Base-by-base conservation (phyloP, 352 stramenopile genomes). In the Phytophthora pisi region DNA sequence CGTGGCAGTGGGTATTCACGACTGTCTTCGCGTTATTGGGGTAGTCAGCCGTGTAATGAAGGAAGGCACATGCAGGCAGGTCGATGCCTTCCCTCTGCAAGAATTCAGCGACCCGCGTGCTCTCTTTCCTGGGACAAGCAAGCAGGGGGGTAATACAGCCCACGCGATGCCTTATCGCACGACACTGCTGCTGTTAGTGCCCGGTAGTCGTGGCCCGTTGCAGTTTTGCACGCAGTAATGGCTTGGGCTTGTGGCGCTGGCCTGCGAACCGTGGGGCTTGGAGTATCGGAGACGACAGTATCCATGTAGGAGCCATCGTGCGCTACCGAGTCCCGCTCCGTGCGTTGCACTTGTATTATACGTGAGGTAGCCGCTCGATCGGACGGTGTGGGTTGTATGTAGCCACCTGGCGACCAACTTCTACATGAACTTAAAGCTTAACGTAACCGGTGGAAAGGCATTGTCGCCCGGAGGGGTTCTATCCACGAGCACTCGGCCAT, bases 61-160 rank as follows among this genome's bases (percentile, higher is more conserved):
- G 30, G 30, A 11, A 34, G 30, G 30, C 7, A 34, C 30, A 1
- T 8, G 30, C 9, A 34, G 7, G 30, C 3, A 34, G 7, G 7
- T 34, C 24, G 24, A 47, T 16, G 40, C 16, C 45, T 36, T 42
- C 54, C 31, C 40, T 56, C 40, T 66, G 30, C 23, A 59, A 66
- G 49, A 61, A 70, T 66, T 70, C 64, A 61, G 64, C 15, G 9
- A 11, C 6, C 43, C n/a, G 42, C 38, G 20, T 30, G 47, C 30
- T 11, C 64, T 66, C 50, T 66, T 66, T 55, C 59, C 49, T 70
- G 64, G 31, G 64, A 66, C 64, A 66, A 66, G 23, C 24, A 24
- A 43, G 46, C 53, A 47, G 20, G 23, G 5, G 16, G 2, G n/a
- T 43, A n/a, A 47, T 26, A 34, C 30, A 26, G 24, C 11, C 43